Evolutionary conservation across 139 green algal species (phyloP).

Genomic region (Micractinium conductrix): DNA sequence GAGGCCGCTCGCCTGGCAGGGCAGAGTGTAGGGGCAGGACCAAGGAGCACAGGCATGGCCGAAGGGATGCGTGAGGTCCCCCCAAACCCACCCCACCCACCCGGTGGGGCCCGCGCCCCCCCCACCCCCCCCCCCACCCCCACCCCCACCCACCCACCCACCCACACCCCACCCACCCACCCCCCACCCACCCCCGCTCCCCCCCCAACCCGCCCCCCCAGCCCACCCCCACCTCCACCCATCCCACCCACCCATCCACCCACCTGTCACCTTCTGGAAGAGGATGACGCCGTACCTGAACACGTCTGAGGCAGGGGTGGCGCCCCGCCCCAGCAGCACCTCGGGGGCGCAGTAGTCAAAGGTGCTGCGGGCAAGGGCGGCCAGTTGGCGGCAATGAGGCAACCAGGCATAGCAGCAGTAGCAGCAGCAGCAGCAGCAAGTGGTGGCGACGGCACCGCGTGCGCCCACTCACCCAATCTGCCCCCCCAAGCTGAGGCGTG

Average conservation of each 20-base stretch:
- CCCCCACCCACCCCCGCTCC: no score
- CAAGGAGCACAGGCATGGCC: neutral
- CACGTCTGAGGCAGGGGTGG: neutral
- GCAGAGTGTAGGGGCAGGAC: neutral
- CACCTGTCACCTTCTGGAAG: neutral
- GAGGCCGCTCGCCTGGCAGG: neutral
- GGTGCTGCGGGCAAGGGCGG: neutral
- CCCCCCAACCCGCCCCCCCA: no score
- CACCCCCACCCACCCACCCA: neutral
- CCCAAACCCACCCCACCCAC: no score
- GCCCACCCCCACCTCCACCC: no score
- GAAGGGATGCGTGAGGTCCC: no score
- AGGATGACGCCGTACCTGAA: neutral
- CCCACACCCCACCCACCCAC: neutral
- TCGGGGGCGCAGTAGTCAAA: neutral
- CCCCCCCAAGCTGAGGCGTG: neutral
- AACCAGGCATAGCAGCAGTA: neutral
- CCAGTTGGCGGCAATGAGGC: neutral
- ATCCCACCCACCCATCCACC: neutral
- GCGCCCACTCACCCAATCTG: neutral
- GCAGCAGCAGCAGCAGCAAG: no score
- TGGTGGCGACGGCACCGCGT: neutral
- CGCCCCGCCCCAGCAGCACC: neutral
- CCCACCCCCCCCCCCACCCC: no score
- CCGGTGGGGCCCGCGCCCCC: no score